Evolutionary conservation across 2,329 filamentous ascomycete genomes (phyloP), one percentile per base, ranked within the genome.

Genomic region (Fusarium neocosmosporiellum): DNA sequence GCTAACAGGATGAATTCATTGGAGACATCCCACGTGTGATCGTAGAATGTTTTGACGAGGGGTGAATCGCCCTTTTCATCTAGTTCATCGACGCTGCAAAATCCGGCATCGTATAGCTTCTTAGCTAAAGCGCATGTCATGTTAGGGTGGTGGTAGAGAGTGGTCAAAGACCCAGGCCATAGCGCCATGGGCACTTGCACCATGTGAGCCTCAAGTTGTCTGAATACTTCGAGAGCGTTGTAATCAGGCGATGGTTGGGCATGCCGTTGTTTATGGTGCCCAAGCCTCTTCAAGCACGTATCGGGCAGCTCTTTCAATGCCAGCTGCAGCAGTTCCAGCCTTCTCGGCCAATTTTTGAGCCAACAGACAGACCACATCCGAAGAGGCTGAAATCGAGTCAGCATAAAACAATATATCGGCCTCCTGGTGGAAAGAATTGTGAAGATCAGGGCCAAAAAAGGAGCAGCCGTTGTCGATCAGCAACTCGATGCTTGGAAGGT

Each of bases 401-500:
- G 55, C 55, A 14, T 5, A 41, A 10, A 13, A 13, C 24, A 58
- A 14, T 29, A 20, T 16, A 22, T 24, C 24, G 3, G 5, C 9
- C 36, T 39, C 33, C 16, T 0, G 18, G 16, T 3, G 0, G 2
- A 10, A 1, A 37, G 2, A 5, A 37, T 9, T 10, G 36, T 10
- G 10, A 2, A 3, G 7, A 31, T 13, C 16, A n/a, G 22, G 1
- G 1, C 11, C 27, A 37, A 63, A 63, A 3, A 63, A 29, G 2
- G 61, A 41, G 14, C 53, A 48, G 31, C 18, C 50, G 1, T 48
- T 13, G 3, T 63, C 39, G n/a, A 63, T 8, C 9, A 58, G n/a
- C 1, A 63, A 6, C 16, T 58, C 53, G 18, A 63, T 22, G 41
- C 53, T 63, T 16, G 37, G 39, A 6, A 58, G 20, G 2, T 63